Evolutionary conservation across 139 green algal species (phyloP).

Genomic region (Chlamydomonas sp.): DNA sequence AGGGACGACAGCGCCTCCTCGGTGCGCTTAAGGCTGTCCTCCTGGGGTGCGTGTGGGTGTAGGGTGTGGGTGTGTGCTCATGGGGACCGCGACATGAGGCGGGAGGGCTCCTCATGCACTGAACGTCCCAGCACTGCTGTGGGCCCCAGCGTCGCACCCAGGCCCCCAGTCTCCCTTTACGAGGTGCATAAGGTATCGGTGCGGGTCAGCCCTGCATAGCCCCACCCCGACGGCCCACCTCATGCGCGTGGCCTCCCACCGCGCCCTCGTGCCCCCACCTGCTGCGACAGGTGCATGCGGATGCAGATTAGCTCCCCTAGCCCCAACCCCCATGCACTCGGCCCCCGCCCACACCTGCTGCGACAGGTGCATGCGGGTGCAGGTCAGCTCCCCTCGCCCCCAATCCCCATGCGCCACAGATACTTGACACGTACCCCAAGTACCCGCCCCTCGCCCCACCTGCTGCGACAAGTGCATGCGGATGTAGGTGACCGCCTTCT

Average conservation of each 20-base stretch:
- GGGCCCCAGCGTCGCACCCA: no score
- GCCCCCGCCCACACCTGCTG: not conserved
- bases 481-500: slow-evolving; percentile 44
- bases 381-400: not conserved
- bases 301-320: not conserved
- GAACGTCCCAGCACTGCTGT: no score
- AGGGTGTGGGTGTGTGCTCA: not conserved
- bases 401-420: not conserved
- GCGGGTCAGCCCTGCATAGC: no score
- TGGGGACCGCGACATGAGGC: not conserved
- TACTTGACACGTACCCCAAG: not conserved
- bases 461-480: slow-evolving; percentile 15
- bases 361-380: not conserved
- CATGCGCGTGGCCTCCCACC: not conserved
- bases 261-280: not conserved
- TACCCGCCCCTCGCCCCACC: not conserved
- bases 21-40: slow-evolving; percentile 19
- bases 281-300: not conserved
- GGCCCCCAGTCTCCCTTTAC: no score
- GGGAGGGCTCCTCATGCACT: not conserved
- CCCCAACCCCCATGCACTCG: not conserved
- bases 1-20: slow-evolving; percentile 11
- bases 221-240: not conserved
- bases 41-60: not conserved
- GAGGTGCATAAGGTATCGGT: no score